These are phyloP conservation scores for Bombardia bombarda DNA, from an alignment of 495 filamentous ascomycete species.

Conservation along the genomic window DNA sequence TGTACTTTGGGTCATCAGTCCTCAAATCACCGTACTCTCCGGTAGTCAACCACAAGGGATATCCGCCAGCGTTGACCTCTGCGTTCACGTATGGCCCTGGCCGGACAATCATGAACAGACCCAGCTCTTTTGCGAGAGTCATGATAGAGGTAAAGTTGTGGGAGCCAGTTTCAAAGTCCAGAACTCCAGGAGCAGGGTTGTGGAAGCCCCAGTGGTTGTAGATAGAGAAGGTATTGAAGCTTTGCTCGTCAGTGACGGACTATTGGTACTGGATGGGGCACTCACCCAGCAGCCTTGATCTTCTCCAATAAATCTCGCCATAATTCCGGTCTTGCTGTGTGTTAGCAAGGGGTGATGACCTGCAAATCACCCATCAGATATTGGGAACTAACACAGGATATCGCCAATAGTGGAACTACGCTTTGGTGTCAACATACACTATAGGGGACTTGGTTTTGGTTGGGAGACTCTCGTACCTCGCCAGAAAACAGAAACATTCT, in stretches of 20 bases:
- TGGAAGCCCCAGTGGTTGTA: slow-evolving; percentile 55
- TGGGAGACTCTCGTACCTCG: slow-evolving; percentile 28
- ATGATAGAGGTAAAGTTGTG: slow-evolving; percentile 47
- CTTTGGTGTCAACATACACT: not conserved
- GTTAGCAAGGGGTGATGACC: not conserved
- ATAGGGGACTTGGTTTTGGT: not conserved
- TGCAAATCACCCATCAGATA: not conserved
- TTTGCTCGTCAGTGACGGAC: not conserved
- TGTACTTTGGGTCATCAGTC: slow-evolving; percentile 51
- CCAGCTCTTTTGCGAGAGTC: slow-evolving; percentile 48
- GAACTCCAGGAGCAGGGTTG: slow-evolving; percentile 36
- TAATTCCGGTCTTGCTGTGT: slow-evolving; percentile 33
- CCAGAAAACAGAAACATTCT: slow-evolving; percentile 50
- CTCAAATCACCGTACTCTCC: slow-evolving; percentile 50
- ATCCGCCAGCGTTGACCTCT: slow-evolving; percentile 52
- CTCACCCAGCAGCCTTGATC: slow-evolving; percentile 48
- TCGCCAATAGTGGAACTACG: slow-evolving; percentile 36
- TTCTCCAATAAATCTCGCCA: slow-evolving; percentile 57
- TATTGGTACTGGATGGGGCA: slow-evolving; percentile 17
- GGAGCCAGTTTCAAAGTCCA: slow-evolving; percentile 50
- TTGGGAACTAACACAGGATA: slow-evolving; percentile 36
- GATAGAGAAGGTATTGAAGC: slow-evolving; percentile 31
- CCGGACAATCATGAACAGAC: slow-evolving; percentile 50
- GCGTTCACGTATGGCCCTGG: slow-evolving; percentile 55
- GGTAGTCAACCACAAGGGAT: slow-evolving; percentile 53